Conservation (phyloP, 192 early-diverging fungal species). For the Umbelopsis sp. region DNA sequence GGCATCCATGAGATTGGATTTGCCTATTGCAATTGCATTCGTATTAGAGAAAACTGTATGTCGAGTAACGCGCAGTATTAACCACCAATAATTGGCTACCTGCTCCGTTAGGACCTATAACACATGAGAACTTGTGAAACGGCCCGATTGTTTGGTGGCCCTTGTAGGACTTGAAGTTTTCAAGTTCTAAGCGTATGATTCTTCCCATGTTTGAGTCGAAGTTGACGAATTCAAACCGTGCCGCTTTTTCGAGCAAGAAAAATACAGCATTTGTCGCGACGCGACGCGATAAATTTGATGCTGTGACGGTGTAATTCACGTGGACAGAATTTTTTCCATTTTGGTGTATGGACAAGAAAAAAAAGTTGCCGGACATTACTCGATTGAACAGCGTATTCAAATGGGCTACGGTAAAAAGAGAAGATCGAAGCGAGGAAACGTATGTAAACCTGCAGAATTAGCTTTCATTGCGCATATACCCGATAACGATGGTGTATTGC, state of each 20-base stretch:
- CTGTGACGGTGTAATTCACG: slow-evolving; percentile 13
- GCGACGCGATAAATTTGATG: not conserved
- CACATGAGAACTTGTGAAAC: slow-evolving; percentile 91
- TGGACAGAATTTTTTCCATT: not conserved
- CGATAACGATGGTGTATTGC: not conserved
- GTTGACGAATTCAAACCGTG: not conserved
- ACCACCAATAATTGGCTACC: slow-evolving; percentile 50
- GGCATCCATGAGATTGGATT: slow-evolving; percentile 99
- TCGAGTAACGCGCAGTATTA: not conserved
- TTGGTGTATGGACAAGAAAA: not conserved
- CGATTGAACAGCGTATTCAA: slow-evolving; percentile 3
- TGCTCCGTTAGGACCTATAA: slow-evolving; percentile 97
- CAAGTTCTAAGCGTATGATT: slow-evolving; percentile 87
- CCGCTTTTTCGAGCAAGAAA: slow-evolving; percentile 1
- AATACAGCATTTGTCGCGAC: not conserved
- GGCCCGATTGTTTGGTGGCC: slow-evolving; percentile 93
- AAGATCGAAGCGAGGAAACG: not conserved
- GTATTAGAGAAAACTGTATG: not conserved
- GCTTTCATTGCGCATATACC: not conserved
- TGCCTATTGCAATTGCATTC: slow-evolving; percentile 54
- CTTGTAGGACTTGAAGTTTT: slow-evolving; percentile 99
- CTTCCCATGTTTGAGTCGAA: slow-evolving; percentile 63
- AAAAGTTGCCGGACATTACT: slow-evolving; percentile 1
- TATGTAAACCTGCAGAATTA: not conserved
- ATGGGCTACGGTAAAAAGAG: slow-evolving; percentile 13